phyloP scores from a whole-genome alignment of 139 green algal genomes.

The Asterochloris erici region DNA sequence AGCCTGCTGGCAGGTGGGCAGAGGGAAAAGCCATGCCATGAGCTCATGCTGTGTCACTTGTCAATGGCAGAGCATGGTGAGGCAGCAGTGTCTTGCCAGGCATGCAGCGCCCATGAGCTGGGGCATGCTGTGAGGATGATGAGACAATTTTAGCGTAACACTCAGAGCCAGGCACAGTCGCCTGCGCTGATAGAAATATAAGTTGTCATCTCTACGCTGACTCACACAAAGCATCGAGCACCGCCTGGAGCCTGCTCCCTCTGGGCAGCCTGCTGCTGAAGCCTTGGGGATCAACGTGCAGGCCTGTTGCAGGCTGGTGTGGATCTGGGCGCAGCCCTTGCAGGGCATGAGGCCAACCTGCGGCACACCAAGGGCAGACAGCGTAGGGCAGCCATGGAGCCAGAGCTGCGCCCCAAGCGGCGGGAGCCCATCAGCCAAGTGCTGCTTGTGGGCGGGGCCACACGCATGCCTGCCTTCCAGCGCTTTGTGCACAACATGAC shows the following conservation, averaged over 20 bases:
- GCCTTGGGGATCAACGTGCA: too few species aligned
- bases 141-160: too few species aligned
- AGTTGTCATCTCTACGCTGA: constrained; percentile 28
- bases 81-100: too few species aligned
- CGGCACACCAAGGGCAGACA: constrained; percentile 27
- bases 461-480: constrained; percentile 73
- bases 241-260: too few species aligned
- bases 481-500: constrained; percentile 87
- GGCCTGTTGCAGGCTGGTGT: constrained; percentile 47
- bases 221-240: constrained; percentile 1
- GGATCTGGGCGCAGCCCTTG: constrained; percentile 61
- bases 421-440: constrained; percentile 65
- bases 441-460: constrained; percentile 85
- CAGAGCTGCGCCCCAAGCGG: constrained; percentile 58
- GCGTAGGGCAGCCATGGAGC: background rate
- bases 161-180: too few species aligned
- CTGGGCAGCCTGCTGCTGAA: too few species aligned
- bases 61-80: too few species aligned
- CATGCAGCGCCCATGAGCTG: too few species aligned
- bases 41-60: too few species aligned
- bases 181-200: constrained; percentile 4
- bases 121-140: too few species aligned
- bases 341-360: constrained; percentile 16
- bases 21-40: background rate
- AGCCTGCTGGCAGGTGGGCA: constrained; percentile 61